A percentile compares a stretch with the other conserved stretches of the same genome.
Evolutionary conservation across 2,329 filamentous ascomycete genomes (phyloP).

Genomic region (Stachybotrys echinatus): DNA sequence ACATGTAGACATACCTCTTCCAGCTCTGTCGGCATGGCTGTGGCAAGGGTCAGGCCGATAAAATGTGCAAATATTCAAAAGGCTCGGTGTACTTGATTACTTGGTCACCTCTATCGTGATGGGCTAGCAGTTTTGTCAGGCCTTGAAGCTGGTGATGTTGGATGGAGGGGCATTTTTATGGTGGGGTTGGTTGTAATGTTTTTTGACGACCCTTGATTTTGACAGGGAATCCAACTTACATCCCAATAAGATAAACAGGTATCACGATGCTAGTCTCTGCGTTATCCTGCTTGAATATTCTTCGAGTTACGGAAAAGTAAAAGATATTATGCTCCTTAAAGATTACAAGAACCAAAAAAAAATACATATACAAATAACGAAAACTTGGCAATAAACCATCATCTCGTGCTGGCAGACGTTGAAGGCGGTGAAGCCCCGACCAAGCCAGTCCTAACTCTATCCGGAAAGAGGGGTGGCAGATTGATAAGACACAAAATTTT

Average conservation of each 20-base stretch:
- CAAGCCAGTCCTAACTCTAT: slow-evolving; percentile 18
- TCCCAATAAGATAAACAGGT: too few species aligned
- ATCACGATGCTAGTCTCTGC: too few species aligned
- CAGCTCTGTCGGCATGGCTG: slow-evolving; percentile 70
- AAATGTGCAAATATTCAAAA: too few species aligned
- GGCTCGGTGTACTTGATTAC: too few species aligned
- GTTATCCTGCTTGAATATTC: too few species aligned
- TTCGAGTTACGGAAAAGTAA: too few species aligned
- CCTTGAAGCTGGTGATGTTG: slow-evolving; percentile 8
- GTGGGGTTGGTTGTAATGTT: slow-evolving; percentile 1
- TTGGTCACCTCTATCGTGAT: too few species aligned
- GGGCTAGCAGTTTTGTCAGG: too few species aligned
- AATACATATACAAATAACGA: not conserved
- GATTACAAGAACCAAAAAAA: not conserved
- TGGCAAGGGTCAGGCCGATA: too few species aligned
- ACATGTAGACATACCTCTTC: slow-evolving; percentile 54
- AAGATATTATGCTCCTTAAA: not conserved
- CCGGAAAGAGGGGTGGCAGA: slow-evolving; percentile 29
- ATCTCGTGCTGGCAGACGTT: not conserved
- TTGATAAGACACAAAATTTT: slow-evolving; percentile 34
- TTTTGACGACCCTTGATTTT: not conserved
- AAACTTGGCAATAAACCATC: too few species aligned
- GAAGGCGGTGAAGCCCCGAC: slow-evolving; percentile 21
- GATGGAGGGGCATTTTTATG: slow-evolving; percentile 19
- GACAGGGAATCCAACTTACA: not conserved